Percentiles rank a stretch among this genome's conserved stretches.
Evolutionary conservation across 345 rosid species (phyloP).

Genomic region (Eucalyptus guilfoylei): DNA sequence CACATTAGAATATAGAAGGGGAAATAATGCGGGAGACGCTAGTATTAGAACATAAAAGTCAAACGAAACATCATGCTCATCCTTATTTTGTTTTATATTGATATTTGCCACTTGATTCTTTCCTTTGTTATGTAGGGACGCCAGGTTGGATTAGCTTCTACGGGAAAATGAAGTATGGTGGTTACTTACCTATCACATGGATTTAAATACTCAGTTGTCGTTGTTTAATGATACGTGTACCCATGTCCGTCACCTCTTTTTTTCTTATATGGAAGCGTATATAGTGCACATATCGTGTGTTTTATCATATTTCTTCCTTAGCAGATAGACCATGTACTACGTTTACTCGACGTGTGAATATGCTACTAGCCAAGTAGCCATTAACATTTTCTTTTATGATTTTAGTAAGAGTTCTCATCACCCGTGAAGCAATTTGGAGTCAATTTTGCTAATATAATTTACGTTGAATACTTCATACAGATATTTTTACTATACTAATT

Average conservation of each 20-base stretch:
- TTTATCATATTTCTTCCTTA: too few species aligned
- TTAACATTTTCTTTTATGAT: too few species aligned
- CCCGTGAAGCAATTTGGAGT: not conserved
- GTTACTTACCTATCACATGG: not conserved
- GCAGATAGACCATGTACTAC: not conserved
- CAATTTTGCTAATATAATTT: not conserved
- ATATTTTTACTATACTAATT: too few species aligned
- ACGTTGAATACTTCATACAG: too few species aligned
- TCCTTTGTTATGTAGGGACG: not conserved
- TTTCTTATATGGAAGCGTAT: too few species aligned
- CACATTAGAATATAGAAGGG: not conserved
- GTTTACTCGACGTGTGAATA: not conserved
- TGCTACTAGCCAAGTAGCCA: too few species aligned
- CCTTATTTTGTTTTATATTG: not conserved
- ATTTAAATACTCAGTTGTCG: not conserved
- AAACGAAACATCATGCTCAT: not conserved
- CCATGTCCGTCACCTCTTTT: too few species aligned
- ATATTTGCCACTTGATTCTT: not conserved
- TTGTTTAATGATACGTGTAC: not conserved
- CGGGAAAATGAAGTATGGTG: not conserved
- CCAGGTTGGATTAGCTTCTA: not conserved
- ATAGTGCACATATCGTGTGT: too few species aligned
- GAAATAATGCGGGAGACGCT: not conserved
- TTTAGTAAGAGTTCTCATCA: too few species aligned
- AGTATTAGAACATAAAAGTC: not conserved